phyloP scores from a whole-genome alignment of 1,139 yeast genomes.

The Kazachstania sp. region DNA sequence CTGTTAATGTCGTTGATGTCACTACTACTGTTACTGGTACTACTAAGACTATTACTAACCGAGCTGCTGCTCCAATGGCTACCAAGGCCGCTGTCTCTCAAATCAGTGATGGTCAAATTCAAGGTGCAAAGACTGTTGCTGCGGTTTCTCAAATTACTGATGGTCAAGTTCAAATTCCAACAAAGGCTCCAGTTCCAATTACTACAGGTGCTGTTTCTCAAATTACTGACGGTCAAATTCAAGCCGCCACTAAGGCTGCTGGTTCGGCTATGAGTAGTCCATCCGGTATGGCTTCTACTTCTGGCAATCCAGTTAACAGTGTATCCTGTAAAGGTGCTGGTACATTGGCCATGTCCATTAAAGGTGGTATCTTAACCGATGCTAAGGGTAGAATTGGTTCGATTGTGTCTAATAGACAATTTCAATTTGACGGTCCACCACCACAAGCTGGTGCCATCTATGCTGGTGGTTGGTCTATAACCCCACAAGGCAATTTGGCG shows the following conservation, averaged over 20 bases:
- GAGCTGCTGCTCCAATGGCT: too few relatives aligned
- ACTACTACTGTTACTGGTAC: slow-evolving; percentile 40
- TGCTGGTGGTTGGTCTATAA: slow-evolving; percentile 78
- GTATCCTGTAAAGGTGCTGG: slow-evolving; percentile 43
- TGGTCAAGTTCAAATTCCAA: slow-evolving; percentile 46
- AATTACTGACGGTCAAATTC: slow-evolving; percentile 44
- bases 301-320: slow-evolving; percentile 20
- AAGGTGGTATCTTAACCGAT: slow-evolving; percentile 51
- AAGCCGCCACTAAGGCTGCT: slow-evolving; percentile 29
- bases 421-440: slow-evolving; percentile 88
- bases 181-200: slow-evolving; percentile 31
- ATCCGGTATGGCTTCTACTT: slow-evolving; percentile 26
- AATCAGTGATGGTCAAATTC: slow-evolving; percentile 57
- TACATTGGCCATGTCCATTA: slow-evolving; percentile 50
- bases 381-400: slow-evolving; percentile 67
- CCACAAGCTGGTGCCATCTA: slow-evolving; percentile 85
- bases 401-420: slow-evolving; percentile 79
- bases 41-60: slow-evolving; percentile 16
- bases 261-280: slow-evolving; percentile 27
- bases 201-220: slow-evolving; percentile 34
- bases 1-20: slow-evolving; percentile 55
- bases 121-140: slow-evolving; percentile 33
- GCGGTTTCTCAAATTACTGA: slow-evolving; percentile 44
- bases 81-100: slow-evolving; percentile 38
- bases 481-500: slow-evolving; percentile 59